Evolutionary conservation across 805 yeast genomes (phyloP).

Genomic region (Aciculoconidium aculeatum): DNA sequence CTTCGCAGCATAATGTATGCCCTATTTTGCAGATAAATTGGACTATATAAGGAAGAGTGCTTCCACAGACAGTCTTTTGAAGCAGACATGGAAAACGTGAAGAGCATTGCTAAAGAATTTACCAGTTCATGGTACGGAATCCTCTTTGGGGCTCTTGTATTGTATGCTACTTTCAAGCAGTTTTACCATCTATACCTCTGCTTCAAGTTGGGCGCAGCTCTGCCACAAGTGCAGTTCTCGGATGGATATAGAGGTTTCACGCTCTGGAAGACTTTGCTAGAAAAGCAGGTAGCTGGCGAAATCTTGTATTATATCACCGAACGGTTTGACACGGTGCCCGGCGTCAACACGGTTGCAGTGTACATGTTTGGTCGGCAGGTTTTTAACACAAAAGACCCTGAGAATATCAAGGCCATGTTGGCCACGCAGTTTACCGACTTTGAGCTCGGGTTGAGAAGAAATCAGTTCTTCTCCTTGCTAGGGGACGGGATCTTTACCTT

Average conservation of each 20-base stretch:
- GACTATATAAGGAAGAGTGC: no score
- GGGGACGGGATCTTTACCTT: constrained; percentile 42
- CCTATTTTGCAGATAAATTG: no score
- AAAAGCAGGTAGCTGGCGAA: constrained; percentile 4
- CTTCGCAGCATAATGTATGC: no score
- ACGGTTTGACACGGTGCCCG: neutral
- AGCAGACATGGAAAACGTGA: no score
- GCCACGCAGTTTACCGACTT: constrained; percentile 39
- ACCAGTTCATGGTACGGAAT: constrained; percentile 5
- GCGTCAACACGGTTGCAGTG: constrained; percentile 2
- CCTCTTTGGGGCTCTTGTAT: constrained; percentile 1
- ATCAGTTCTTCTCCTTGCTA: constrained; percentile 30
- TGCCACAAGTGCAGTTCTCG: neutral
- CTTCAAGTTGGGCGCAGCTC: constrained; percentile 5
- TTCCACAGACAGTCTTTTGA: no score
- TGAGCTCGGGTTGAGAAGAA: constrained; percentile 33
- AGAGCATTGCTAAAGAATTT: no score
- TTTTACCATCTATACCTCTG: constrained; percentile 1
- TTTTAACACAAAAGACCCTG: constrained; percentile 31
- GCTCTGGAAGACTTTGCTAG: constrained; percentile 1
- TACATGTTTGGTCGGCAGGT: constrained; percentile 13
- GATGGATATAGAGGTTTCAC: constrained; percentile 4
- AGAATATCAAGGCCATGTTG: constrained; percentile 36
- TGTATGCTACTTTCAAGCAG: constrained; percentile 2
- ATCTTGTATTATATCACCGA: constrained; percentile 1